Evolutionary conservation across 2,329 filamentous ascomycete genomes (phyloP).

Genomic region (Arthrinium puccinioides): DNA sequence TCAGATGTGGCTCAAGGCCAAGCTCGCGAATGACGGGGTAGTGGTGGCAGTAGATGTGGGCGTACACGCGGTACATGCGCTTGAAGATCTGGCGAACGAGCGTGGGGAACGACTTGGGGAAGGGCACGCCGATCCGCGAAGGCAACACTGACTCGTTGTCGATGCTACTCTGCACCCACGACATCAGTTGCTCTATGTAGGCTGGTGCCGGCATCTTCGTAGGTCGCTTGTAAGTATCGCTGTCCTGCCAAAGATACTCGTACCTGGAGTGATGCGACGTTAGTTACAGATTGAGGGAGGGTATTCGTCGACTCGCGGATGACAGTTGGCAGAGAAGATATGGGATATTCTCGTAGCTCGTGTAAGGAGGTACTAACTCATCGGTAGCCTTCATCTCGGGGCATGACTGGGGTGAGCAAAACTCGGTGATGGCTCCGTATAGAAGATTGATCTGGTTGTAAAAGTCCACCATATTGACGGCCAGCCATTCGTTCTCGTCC

Average conservation of each 20-base stretch:
- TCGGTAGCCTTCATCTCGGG: slow-evolving; percentile 99
- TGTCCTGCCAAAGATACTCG: slow-evolving; percentile 98
- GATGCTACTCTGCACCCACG: slow-evolving; percentile 90
- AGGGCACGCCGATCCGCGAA: slow-evolving; percentile 89
- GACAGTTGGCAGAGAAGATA: neutral
- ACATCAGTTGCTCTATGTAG: slow-evolving; percentile 97
- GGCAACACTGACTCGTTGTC: slow-evolving; percentile 94
- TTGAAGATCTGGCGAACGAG: slow-evolving; percentile 97
- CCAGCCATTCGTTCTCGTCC: slow-evolving; percentile 96
- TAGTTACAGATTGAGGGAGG: too few species aligned
- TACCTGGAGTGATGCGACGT: slow-evolving; percentile 65
- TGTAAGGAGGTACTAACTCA: slow-evolving; percentile 58
- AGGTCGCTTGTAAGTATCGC: slow-evolving; percentile 84
- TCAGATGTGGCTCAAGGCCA: slow-evolving; percentile 91
- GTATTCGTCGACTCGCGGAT: neutral
- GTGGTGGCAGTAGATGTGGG: slow-evolving; percentile 99
- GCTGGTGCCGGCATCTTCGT: slow-evolving; percentile 97
- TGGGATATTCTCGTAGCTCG: too few species aligned
- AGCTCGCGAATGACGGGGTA: slow-evolving; percentile 95
- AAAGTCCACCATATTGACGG: slow-evolving; percentile 98
- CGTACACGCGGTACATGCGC: slow-evolving; percentile 96
- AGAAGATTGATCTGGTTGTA: slow-evolving; percentile 99
- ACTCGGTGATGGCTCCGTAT: slow-evolving; percentile 97
- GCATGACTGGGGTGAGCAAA: slow-evolving; percentile 94
- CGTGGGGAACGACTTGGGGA: slow-evolving; percentile 84